Conservation (phyloP, 805 yeast species). For the Myxozyma monticola region DNA sequence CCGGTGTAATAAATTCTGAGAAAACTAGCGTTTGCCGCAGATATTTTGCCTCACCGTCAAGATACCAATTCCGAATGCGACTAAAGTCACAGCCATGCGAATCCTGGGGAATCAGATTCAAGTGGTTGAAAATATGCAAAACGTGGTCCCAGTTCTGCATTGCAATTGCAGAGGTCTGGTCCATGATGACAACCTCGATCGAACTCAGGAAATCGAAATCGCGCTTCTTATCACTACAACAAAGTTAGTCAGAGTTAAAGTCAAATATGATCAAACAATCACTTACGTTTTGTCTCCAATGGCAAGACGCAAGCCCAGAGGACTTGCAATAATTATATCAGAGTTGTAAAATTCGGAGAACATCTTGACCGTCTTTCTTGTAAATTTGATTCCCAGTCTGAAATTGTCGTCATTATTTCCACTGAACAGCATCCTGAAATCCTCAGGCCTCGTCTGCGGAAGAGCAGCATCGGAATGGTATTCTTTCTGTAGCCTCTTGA, state of each 20-base stretch:
- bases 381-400: slow-evolving; percentile 85
- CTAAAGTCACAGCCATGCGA: slow-evolving; percentile 86
- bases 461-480: slow-evolving; percentile 56
- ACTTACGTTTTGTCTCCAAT: slow-evolving; percentile 57
- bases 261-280: no score
- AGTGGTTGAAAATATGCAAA: slow-evolving; percentile 58
- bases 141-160: slow-evolving; percentile 95
- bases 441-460: slow-evolving; percentile 69
- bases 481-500: slow-evolving; percentile 68
- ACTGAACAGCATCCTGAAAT: slow-evolving; percentile 72
- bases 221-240: slow-evolving; percentile 48
- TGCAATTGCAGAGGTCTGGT: slow-evolving; percentile 80
- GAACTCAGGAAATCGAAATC: slow-evolving; percentile 85
- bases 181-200: slow-evolving; percentile 77
- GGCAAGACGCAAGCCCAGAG: slow-evolving; percentile 81
- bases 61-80: slow-evolving; percentile 87
- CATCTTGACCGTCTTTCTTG: slow-evolving; percentile 80
- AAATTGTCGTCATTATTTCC: slow-evolving; percentile 94
- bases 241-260: no score
- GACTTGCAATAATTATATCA: slow-evolving; percentile 87
- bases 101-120: slow-evolving; percentile 75
- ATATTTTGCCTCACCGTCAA: slow-evolving; percentile 72
- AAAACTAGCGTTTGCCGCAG: slow-evolving; percentile 79
- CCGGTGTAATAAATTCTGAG: slow-evolving; percentile 77
- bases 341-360: slow-evolving; percentile 81